Evolutionary conservation across 805 yeast genomes (phyloP).

Genomic region (Peterozyma toletana): DNA sequence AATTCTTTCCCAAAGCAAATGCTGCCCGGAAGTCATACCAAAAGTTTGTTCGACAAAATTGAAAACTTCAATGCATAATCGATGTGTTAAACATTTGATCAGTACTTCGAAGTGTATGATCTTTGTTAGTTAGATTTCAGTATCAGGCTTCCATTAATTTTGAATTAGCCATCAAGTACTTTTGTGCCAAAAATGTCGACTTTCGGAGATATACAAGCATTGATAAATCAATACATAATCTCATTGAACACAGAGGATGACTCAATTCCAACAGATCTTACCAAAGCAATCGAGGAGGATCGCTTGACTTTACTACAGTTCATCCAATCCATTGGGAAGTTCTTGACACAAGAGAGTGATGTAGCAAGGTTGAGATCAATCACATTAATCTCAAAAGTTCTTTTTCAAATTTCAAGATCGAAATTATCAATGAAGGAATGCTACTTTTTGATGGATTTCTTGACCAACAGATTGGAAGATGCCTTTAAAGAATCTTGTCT

Average conservation of each 20-base stretch:
- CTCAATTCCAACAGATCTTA: background rate
- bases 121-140: too few species aligned
- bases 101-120: too few species aligned
- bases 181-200: too few species aligned
- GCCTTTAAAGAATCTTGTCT: conserved; percentile 39
- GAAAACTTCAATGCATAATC: too few species aligned
- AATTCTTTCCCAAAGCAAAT: too few species aligned
- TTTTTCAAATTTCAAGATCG: conserved; percentile 18
- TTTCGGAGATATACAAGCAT: background rate
- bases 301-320: conserved; percentile 31
- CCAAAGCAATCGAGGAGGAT: conserved; percentile 11
- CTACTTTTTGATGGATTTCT: conserved; percentile 47
- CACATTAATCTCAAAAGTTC: conserved; percentile 30
- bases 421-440: conserved; percentile 36
- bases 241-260: background rate
- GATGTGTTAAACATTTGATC: too few species aligned
- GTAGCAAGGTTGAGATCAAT: conserved; percentile 31
- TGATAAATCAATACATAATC: conserved; percentile 3
- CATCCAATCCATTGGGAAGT: conserved; percentile 37
- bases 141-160: too few species aligned
- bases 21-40: too few species aligned
- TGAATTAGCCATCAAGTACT: too few species aligned
- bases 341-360: conserved; percentile 40
- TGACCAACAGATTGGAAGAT: conserved; percentile 63
- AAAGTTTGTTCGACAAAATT: too few species aligned